A percentile compares a stretch with the other conserved stretches of the same genome.
phyloP scores from a whole-genome alignment of 371 early-diverging fungal species.

The Smittium culicis region DNA sequence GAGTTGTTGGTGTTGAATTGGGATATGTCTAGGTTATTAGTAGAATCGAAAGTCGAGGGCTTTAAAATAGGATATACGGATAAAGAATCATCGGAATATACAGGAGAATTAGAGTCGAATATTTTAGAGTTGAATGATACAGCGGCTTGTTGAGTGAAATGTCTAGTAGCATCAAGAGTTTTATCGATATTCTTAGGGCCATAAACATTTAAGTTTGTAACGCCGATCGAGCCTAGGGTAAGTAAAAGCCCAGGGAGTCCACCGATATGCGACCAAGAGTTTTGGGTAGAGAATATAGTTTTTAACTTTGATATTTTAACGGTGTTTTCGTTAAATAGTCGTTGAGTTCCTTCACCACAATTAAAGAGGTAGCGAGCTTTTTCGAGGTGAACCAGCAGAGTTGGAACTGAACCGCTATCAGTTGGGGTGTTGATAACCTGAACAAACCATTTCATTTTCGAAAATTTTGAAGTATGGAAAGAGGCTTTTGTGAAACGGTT shows the following conservation, averaged over 20 bases:
- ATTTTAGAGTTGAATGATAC: constrained; percentile 22
- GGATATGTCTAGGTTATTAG: not conserved
- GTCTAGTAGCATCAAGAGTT: constrained; percentile 61
- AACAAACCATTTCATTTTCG: constrained; percentile 59
- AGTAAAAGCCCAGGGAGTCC: constrained; percentile 89
- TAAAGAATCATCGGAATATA: constrained; percentile 49
- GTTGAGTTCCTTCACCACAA: constrained; percentile 87
- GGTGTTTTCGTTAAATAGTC: constrained; percentile 63
- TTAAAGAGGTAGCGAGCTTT: constrained; percentile 78
- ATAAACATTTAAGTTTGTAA: constrained; percentile 39
- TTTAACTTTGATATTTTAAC: constrained; percentile 49
- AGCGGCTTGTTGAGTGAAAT: constrained; percentile 38
- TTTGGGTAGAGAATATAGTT: constrained; percentile 62
- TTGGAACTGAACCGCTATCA: constrained; percentile 49
- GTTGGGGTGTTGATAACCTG: constrained; percentile 61
- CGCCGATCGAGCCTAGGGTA: constrained; percentile 69
- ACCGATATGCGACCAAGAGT: constrained; percentile 68
- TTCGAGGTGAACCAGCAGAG: constrained; percentile 66
- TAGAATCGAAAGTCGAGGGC: constrained; percentile 27
- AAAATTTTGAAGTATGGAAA: constrained; percentile 13
- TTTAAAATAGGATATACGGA: constrained; percentile 45
- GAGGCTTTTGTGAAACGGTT: no score
- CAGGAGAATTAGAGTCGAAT: constrained; percentile 17
- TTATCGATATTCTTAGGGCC: constrained; percentile 70
- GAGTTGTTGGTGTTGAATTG: not conserved